phyloP scores from a whole-genome alignment of 805 yeast genomes.

The Nakazawaea populi region DNA sequence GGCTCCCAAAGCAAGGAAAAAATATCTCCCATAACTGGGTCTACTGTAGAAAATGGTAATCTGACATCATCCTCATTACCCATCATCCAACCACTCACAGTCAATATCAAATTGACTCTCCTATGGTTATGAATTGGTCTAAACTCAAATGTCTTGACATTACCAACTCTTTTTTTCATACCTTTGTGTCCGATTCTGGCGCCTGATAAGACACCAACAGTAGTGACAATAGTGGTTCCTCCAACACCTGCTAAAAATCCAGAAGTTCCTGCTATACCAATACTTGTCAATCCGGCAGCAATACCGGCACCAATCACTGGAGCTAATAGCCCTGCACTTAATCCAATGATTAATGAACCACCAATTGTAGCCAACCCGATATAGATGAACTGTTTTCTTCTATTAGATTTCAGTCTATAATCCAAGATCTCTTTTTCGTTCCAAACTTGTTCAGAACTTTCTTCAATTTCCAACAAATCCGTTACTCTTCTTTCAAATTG shows the following conservation, averaged over 20 bases:
- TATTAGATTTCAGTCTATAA: conserved; percentile 60
- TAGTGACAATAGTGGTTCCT: conserved; percentile 90
- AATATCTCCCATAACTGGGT: conserved; percentile 96
- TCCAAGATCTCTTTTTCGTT: conserved; percentile 66
- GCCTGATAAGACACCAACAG: conserved; percentile 88
- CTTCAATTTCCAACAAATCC: conserved; percentile 85
- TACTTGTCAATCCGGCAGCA: conserved; percentile 93
- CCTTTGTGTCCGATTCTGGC: conserved; percentile 84
- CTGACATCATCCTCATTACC: conserved; percentile 94
- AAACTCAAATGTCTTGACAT: conserved; percentile 90
- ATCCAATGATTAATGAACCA: conserved; percentile 89
- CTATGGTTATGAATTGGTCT: conserved; percentile 88
- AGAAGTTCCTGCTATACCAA: conserved; percentile 91
- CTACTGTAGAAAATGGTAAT: conserved; percentile 92
- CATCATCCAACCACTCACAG: conserved; percentile 97
- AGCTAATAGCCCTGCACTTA: conserved; percentile 92
- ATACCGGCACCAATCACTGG: conserved; percentile 98
- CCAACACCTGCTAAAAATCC: conserved; percentile 95
- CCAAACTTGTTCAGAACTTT: conserved; percentile 71
- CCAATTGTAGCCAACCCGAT: conserved; percentile 95
- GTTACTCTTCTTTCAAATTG: conserved; percentile 91
- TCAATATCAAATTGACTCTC: conserved; percentile 78
- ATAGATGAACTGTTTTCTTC: conserved; percentile 67
- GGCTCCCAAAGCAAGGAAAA: conserved; percentile 96
- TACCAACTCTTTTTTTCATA: conserved; percentile 82